A percentile compares a stretch with the other conserved stretches of the same genome.
These are phyloP conservation scores for Micractinium sp. DNA, from an alignment of 139 green algal genomes.

Conservation along the genomic window DNA sequence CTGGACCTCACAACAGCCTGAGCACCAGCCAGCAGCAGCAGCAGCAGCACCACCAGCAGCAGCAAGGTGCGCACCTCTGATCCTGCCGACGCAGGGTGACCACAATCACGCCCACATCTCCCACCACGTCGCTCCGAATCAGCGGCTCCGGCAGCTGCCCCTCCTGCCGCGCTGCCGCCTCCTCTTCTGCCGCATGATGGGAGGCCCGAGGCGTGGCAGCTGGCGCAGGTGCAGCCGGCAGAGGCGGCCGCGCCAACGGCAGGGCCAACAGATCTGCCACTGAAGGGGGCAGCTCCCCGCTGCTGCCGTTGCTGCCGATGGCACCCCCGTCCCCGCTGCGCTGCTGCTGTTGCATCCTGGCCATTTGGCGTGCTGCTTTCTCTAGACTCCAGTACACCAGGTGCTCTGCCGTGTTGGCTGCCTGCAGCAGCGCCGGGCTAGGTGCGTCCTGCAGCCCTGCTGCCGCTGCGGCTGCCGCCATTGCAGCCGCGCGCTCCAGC, in stretches of 20 bases:
- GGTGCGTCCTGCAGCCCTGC: background rate
- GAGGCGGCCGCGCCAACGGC: background rate
- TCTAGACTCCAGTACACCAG: slow-evolving; percentile 13
- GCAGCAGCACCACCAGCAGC: background rate
- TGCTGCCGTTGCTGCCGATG: background rate
- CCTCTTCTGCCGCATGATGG: background rate
- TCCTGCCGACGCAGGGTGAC: slow-evolving; percentile 41
- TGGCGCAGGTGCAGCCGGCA: background rate
- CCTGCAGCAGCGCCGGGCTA: background rate
- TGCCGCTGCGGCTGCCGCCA: background rate
- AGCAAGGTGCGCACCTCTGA: background rate
- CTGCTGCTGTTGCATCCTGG: background rate
- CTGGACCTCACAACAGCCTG: background rate
- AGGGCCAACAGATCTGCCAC: slow-evolving; percentile 1
- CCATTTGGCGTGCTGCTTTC: slow-evolving; percentile 13
- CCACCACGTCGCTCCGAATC: slow-evolving; percentile 19
- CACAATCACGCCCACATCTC: slow-evolving; percentile 38
- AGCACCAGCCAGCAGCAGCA: too few species aligned
- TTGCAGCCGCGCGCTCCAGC: background rate
- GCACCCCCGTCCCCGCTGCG: background rate
- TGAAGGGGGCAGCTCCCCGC: background rate
- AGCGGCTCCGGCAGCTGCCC: background rate
- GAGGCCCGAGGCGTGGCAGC: background rate
- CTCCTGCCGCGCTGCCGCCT: background rate
- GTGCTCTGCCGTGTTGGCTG: slow-evolving; percentile 33